Evolutionary conservation across 2,329 filamentous ascomycete species (phyloP).

Genomic region (Arthrinium puccinioides): DNA sequence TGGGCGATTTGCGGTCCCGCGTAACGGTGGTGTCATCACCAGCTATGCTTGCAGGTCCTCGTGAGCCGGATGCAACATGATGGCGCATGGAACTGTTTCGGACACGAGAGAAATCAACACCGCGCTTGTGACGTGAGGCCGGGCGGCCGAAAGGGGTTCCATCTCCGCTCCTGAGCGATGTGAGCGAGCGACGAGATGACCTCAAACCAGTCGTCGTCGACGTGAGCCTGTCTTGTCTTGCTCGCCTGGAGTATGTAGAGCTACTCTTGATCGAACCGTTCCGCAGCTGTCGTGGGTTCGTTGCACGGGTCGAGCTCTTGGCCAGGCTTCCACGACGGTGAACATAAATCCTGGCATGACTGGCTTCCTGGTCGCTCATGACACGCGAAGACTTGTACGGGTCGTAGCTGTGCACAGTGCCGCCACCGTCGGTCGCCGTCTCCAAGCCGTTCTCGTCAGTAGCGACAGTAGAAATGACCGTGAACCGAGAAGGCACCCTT

Average conservation of each 20-base stretch:
- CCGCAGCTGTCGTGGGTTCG: constrained; percentile 21
- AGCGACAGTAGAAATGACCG: constrained; percentile 56
- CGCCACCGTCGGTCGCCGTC: constrained; percentile 26
- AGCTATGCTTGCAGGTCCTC: constrained; percentile 17
- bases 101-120: constrained; percentile 46
- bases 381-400: constrained; percentile 67
- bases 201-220: constrained; percentile 20
- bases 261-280: constrained; percentile 25
- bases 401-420: constrained; percentile 65
- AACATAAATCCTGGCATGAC: constrained; percentile 62
- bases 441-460: constrained; percentile 31
- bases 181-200: constrained; percentile 34
- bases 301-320: constrained; percentile 16
- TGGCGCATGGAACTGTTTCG: constrained; percentile 26
- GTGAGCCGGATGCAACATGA: constrained; percentile 8
- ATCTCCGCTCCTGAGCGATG: constrained; percentile 41
- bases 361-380: constrained; percentile 39
- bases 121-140: constrained; percentile 41
- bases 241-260: constrained; percentile 20
- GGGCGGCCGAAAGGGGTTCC: constrained; percentile 33
- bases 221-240: constrained; percentile 17
- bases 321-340: constrained; percentile 43
- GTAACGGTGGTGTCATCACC: constrained; percentile 18
- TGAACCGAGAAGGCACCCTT: constrained; percentile 53
- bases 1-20: constrained; percentile 14